phyloP scores from a whole-genome alignment of 768 basidiomycete genomes.

The Boletus reticuloceps region DNA sequence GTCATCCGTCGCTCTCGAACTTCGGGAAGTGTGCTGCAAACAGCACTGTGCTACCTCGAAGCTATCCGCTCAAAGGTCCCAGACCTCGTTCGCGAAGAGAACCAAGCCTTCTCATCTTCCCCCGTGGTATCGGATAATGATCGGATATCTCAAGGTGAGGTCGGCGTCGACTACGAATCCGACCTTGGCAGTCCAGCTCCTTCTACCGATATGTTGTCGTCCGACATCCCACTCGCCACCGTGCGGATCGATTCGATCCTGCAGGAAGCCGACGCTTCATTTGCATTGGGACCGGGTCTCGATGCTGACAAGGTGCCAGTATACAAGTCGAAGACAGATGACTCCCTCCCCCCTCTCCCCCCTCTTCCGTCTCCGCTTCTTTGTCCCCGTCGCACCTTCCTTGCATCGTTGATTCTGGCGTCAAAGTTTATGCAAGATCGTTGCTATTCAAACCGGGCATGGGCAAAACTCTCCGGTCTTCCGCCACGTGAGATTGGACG shows the following conservation, averaged over 20 bases:
- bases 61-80: constrained; percentile 73
- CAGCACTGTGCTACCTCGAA: constrained; percentile 85
- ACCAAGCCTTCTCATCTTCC: constrained; percentile 39
- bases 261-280: constrained; percentile 11
- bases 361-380: constrained; percentile 75
- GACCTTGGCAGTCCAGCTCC: constrained; percentile 25
- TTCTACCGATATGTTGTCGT: constrained; percentile 3
- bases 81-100: constrained; percentile 54
- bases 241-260: constrained; percentile 38
- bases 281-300: constrained; percentile 14
- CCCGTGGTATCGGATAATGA: constrained; percentile 42
- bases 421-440: constrained; percentile 93
- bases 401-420: constrained; percentile 84
- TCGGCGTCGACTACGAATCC: constrained; percentile 41
- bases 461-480: constrained; percentile 92
- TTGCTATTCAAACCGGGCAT: constrained; percentile 90
- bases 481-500: constrained; percentile 81
- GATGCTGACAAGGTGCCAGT: constrained; percentile 7
- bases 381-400: constrained; percentile 85
- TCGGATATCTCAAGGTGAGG: constrained; percentile 43
- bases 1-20: constrained; percentile 85
- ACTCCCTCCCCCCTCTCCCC: constrained; percentile 25
- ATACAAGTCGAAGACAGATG: constrained; percentile 11
- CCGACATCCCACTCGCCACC: constrained; percentile 40
- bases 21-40: constrained; percentile 79